A percentile compares a stretch with the other conserved stretches of the same genome.
These are phyloP conservation scores for Imleria badia DNA, from an alignment of 768 basidiomycete species.

Conservation along the genomic window DNA sequence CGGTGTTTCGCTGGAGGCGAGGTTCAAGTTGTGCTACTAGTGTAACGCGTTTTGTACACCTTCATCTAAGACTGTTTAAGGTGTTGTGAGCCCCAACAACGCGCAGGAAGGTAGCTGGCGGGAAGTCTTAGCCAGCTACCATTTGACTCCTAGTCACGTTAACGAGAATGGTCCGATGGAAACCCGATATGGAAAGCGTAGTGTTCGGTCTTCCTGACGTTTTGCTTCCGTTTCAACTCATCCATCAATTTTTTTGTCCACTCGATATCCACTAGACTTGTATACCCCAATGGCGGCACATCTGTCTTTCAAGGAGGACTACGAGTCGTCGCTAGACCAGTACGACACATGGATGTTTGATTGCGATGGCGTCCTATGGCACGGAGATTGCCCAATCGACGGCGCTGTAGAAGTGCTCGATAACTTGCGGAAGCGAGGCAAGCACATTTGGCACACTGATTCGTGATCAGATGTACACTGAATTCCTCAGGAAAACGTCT, in stretches of 20 bases:
- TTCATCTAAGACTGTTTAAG: background rate
- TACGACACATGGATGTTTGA: slow-evolving; percentile 97
- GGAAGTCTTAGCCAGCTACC: no score
- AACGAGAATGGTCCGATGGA: background rate
- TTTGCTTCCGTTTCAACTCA: background rate
- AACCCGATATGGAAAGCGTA: slow-evolving; percentile 25
- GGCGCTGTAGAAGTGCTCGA: slow-evolving; percentile 77
- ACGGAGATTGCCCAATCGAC: slow-evolving; percentile 75
- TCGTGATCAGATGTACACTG: slow-evolving; percentile 3
- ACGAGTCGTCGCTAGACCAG: slow-evolving; percentile 50
- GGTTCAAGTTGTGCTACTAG: background rate
- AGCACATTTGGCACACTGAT: slow-evolving; percentile 29
- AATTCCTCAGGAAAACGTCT: slow-evolving; percentile 64
- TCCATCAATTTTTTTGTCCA: background rate
- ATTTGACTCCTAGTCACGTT: no score
- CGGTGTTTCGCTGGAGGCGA: background rate
- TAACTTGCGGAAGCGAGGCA: slow-evolving; percentile 70
- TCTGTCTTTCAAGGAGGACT: slow-evolving; percentile 42
- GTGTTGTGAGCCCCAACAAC: no score
- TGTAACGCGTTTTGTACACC: background rate
- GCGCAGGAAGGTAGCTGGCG: no score
- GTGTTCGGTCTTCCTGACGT: slow-evolving; percentile 8
- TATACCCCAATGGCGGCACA: slow-evolving; percentile 25
- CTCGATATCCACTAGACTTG: slow-evolving; percentile 11
- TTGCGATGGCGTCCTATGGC: slow-evolving; percentile 95